Evolutionary conservation across 768 basidiomycete species (phyloP).

Genomic region (Tephrocybe sp.): DNA sequence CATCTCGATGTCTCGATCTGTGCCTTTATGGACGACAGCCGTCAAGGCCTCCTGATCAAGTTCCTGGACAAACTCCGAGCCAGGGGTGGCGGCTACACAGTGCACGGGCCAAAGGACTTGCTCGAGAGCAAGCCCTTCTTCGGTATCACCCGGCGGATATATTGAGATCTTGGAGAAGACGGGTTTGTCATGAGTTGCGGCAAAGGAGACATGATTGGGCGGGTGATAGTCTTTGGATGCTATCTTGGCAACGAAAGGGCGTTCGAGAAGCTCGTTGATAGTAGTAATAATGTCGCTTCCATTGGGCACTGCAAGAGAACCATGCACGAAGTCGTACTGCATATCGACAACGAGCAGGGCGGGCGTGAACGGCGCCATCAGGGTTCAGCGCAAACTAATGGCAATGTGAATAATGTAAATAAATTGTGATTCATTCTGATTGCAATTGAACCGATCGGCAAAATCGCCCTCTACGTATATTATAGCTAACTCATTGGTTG

Average conservation of each 20-base stretch:
- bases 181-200: slow-evolving; percentile 38
- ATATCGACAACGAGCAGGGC: slow-evolving; percentile 77
- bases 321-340: slow-evolving; percentile 82
- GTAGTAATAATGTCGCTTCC: slow-evolving; percentile 57
- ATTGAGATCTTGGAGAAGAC: slow-evolving; percentile 42
- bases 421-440: not conserved
- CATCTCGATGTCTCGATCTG: slow-evolving; percentile 60
- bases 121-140: slow-evolving; percentile 30
- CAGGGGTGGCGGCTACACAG: slow-evolving; percentile 61
- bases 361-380: slow-evolving; percentile 31
- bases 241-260: slow-evolving; percentile 51
- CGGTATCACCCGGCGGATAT: slow-evolving; percentile 38
- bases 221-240: slow-evolving; percentile 65
- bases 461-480: too few species aligned
- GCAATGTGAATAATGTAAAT: not conserved
- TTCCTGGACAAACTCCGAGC: slow-evolving; percentile 60
- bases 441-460: too few species aligned
- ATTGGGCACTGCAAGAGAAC: slow-evolving; percentile 68
- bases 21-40: slow-evolving; percentile 54
- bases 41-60: slow-evolving; percentile 43
- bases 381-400: not conserved
- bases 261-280: slow-evolving; percentile 57
- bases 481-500: too few species aligned
- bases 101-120: slow-evolving; percentile 84
- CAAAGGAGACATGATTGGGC: slow-evolving; percentile 70